Base-by-base conservation (phyloP, 441 rosid genomes). In the Metrosideros polymorpha region DNA sequence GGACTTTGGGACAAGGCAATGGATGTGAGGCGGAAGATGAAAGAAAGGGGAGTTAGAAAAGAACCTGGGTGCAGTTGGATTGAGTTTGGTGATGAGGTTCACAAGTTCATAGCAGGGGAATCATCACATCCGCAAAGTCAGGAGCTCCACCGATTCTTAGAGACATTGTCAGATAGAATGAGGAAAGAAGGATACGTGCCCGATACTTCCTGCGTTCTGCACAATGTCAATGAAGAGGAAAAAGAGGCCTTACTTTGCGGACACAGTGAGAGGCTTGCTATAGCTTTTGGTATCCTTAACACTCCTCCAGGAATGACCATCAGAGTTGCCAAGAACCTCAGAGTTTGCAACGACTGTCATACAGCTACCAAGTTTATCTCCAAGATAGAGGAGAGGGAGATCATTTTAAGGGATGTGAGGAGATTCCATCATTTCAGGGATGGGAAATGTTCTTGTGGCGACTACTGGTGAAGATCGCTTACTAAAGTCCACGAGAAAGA, bases 331-430 rank as follows among this genome's bases (percentile, higher is more conserved):
- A 96, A 96, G 92, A 96, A 96, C 93, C 96, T 97, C 51, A 92
- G 98, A 87, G 98, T 96, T 51, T 97, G 98, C 86, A 95, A 95
- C 82, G 98, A 95, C 86, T 96, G 98, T 87, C 98, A 95, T 88
- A 85, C 89, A 25, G 98, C 98, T 24, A 49, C 95, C n/a, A 96
- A 96, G 86, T 93, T 91, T 45, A 97, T 96, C 77, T 95, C 98
- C 27, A 94, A 88, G 91, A 90, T 94, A 27, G 93, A 86, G 63
- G 90, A 90, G 29, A 95, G 99, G 89, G 98, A 97, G 86, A 95
- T 95, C 79, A 88, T 96, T 83, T 89, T 96, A 77, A 94, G 98
- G 89, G 99, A 94, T 90, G 96, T 93, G 66, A 92, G 94, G 89
- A 93, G 98, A 90, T 97, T 95, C 90, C 98, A 97, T 93, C 96